Base-by-base conservation (phyloP, 1,284 basidiomycete genomes). In the Testicularia cyperi region DNA sequence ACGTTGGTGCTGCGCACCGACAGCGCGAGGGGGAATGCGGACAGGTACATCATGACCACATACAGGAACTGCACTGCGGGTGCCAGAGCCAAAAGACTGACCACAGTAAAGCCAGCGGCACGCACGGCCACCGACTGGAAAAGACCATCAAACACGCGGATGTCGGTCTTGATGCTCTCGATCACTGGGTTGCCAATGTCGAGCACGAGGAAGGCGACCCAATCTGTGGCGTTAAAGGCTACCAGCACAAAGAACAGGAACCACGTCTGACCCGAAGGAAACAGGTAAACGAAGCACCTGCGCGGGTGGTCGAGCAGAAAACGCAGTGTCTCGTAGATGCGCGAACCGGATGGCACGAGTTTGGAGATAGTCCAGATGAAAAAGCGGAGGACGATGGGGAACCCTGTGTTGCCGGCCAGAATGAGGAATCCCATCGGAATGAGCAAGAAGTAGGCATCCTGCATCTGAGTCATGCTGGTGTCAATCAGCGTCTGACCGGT, bases 1-100 rank as follows among this genome's bases (percentile, higher is more conserved):
- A 97, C 94, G 77, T 97, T 97, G 16, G 94, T 96, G n/a, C 88
- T 85, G n/a, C 92, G 88, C 9, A 98, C 89, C 64, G 86, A 86
- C 43, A 84, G 74, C 15, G 82, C 82, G 30, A 83, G 79, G 10
- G 82, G 81, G 57, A 81, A 82, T 19, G 75, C 72, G 28, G 67
- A 56, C 48, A 77, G 55, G 23, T 77, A 77, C 89, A 94, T 94
- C 72, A 76, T 75, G 33, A 74, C 25, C 34, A 74, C 84, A 75
- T 88, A 94, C 27, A 95, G 84, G 48, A 77, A 88, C 85, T 94
- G 87, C 60, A 92, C 85, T 10, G 87, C 87, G 2, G 90, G 91
- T 3, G 89, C 86, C 8, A 92, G 77, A 8, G 80, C 75, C n/a
- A 85, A 80, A 25, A 94, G 68, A 3, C 83, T 78, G 1, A 96